Evolutionary conservation across 192 early-diverging fungal species (phyloP), one percentile per base, ranked within the genome.

Genomic region (Coemansia sp.): DNA sequence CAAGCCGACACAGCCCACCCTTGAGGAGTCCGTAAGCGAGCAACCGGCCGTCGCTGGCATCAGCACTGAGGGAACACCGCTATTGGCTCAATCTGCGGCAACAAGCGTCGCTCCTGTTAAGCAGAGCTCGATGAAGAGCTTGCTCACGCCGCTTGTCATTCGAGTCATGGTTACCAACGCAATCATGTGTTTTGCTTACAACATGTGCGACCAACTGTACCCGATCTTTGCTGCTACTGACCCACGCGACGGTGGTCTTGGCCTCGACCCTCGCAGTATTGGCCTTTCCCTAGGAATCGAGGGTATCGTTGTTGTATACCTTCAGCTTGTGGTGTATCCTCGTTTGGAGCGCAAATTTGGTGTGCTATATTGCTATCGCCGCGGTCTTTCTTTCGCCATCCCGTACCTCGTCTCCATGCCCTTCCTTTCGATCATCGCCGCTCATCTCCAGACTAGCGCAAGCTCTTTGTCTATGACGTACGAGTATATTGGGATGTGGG

Each of bases 301-400:
- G 8, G 73, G 82, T 1, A 27, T 78, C 1, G 69, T 72, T 3
- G 79, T 84, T 2, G 27, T 89, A 8, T 77, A 84, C 34, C 34
- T 85, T 25, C 88, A 89, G 62, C 72, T 89, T 0, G 62, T 86
- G 1, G 34, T 75, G 0, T 86, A 87, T 34, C 87, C 86, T 7
- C 50, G 70, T 1, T 59, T 85, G 4, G 76, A 71, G n/a, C 62
- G 67, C 11, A 76, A 70, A 31, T 76, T 85, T 48, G 87, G 87
- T 12, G 65, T 67, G 4, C 34, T 88, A 0, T 53, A 58, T 9
- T 80, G 83, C 21, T 86, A 79, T 66, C 79, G 72, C 19, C 27
- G 42, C 0, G 78, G 74, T 12, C 69, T 83, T 31, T 59, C 27
- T 1, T n/a, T 69, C 5, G 31, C 69, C 12, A 42, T 68, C 4